Base-by-base conservation (phyloP, 495 filamentous ascomycete genomes). In the Wilcoxina mikolae region DNA sequence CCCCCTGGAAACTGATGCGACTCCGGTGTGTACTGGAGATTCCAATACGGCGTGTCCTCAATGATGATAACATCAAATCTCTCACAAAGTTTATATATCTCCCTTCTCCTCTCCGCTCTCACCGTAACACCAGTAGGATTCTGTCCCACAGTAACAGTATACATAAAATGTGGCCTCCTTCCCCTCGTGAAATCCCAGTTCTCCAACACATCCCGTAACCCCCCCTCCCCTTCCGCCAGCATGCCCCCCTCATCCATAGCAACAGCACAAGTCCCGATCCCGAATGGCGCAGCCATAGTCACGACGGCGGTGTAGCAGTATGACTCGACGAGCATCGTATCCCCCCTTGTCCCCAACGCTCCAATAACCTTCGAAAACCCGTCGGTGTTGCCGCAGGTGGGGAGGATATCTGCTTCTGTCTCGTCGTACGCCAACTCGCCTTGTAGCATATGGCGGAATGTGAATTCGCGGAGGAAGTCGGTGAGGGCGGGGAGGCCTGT, bases 11-110 rank as follows among this genome's bases (percentile, higher is more conserved):
- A 38, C 43, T 54, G 44, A 11, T 51, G 55, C 0, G 61, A 56
- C 15, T 50, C 47, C 20, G 29, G 18, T 1, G 62, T 60, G 59
- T 77, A 95, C 62, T 95, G 90, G 11, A 96, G 75, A 64, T 91
- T 90, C 85, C 87, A 96, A 70, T 96, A 96, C 2, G 90, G 90
- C 53, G 94, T 88, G 64, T 96, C 90, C 69, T 96, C 90, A 58
- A 93, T 71, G 56, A 95, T 94, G 61, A 95, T 78, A 54, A 96
- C 79, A 67, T 96, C 87, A 68, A 86, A 91, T 60, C 78, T 78
- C 59, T 77, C 77, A 70, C 87, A 94, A 31, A 95, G 65, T 5
- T 73, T 75, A 67, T 95, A 94, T 43, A 95, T 76, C 46, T 85
- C 80, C 56, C 77, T 82, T 52, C 85, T 75, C 29, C 90, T 79